Conservation (phyloP, 176 grass and related monocot species). For the Microstegium vimineum region DNA sequence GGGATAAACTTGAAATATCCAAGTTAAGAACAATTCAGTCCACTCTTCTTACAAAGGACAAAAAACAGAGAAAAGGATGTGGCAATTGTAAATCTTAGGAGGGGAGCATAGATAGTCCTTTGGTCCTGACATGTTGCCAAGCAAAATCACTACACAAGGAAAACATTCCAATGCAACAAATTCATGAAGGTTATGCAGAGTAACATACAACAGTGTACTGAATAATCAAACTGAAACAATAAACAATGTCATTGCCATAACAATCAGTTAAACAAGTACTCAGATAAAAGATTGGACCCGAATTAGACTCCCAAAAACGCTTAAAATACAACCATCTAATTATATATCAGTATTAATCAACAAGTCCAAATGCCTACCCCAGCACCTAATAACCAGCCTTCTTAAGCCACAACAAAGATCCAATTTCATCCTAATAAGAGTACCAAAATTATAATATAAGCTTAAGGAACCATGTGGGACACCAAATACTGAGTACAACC, state of each 20-base stretch:
- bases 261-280: neutral
- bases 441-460: neutral
- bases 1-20: neutral
- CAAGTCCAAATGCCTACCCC: neutral
- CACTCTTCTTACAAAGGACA: neutral
- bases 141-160: neutral
- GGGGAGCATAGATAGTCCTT: neutral
- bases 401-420: neutral
- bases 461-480: neutral
- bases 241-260: neutral
- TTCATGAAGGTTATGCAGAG: neutral
- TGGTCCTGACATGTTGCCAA: neutral
- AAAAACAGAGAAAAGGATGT: neutral
- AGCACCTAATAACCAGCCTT: slow-evolving; percentile 1
- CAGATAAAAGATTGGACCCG: neutral
- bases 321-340: neutral
- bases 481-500: neutral
- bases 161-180: neutral
- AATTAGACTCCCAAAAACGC: neutral
- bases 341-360: neutral
- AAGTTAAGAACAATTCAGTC: neutral
- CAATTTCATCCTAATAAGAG: neutral
- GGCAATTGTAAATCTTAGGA: neutral
- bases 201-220: neutral
- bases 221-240: neutral